These are phyloP conservation scores for Laburnicola sp. DNA, from an alignment of 2,329 filamentous ascomycete species.

Conservation along the genomic window DNA sequence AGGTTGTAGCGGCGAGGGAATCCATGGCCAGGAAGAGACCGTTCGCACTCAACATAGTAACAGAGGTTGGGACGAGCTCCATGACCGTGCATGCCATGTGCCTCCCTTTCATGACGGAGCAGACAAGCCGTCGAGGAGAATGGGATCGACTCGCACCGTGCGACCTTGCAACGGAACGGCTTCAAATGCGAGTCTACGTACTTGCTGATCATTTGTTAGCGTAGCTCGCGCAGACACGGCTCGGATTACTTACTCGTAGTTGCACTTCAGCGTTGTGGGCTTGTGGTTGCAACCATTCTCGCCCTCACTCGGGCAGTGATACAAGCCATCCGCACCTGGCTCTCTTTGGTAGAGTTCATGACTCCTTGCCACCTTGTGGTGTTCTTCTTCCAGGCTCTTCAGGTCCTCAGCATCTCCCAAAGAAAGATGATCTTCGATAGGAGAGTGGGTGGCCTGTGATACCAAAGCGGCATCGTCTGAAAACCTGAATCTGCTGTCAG, in stretches of 20 bases:
- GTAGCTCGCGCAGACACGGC: constrained; percentile 1
- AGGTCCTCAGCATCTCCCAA: constrained; percentile 32
- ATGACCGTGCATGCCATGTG: constrained; percentile 92
- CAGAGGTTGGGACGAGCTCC: constrained; percentile 91
- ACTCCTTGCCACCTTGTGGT: constrained; percentile 48
- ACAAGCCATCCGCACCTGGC: constrained; percentile 74
- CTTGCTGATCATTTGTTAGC: constrained; percentile 65
- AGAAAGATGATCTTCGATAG: constrained; percentile 30
- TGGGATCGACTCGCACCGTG: constrained; percentile 78
- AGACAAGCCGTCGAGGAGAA: constrained; percentile 96
- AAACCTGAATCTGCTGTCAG: background rate
- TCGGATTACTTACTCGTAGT: constrained; percentile 79
- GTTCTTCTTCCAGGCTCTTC: constrained; percentile 43
- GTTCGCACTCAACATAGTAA: constrained; percentile 83
- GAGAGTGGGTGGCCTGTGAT: constrained; percentile 31
- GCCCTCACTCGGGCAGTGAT: constrained; percentile 88
- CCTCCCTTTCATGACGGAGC: constrained; percentile 91
- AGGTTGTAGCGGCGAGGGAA: constrained; percentile 96
- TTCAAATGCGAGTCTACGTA: constrained; percentile 96
- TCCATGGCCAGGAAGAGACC: constrained; percentile 77
- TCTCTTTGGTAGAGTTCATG: constrained; percentile 72
- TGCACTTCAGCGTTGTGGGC: constrained; percentile 96
- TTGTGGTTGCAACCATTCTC: constrained; percentile 79
- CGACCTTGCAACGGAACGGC: constrained; percentile 91
- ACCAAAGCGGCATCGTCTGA: constrained; percentile 28